A percentile compares a stretch with the other conserved stretches of the same genome.
These are phyloP conservation scores for Darksidea phi DNA, from an alignment of 495 filamentous ascomycete genomes.

Conservation along the genomic window DNA sequence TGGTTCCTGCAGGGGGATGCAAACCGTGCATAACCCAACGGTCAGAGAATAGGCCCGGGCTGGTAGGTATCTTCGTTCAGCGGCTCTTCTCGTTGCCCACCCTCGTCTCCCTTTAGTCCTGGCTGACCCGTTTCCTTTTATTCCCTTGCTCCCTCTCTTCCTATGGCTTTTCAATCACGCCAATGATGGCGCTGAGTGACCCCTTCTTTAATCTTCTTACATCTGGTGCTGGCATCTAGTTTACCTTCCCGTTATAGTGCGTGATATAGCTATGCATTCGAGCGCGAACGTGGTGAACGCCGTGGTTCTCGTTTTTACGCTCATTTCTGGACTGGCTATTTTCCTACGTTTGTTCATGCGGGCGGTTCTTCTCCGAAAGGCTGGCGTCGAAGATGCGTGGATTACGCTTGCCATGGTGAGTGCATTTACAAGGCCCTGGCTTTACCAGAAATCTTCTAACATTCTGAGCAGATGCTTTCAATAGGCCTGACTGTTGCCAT, in stretches of 20 bases:
- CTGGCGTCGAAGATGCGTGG: slow-evolving; percentile 24
- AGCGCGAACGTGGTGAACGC: slow-evolving; percentile 22
- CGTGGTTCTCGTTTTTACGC: slow-evolving; percentile 13
- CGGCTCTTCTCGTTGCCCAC: neutral
- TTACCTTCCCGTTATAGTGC: slow-evolving; percentile 1
- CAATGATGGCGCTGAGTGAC: neutral
- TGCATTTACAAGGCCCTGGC: neutral
- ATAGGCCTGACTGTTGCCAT: slow-evolving; percentile 25
- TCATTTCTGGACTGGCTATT: slow-evolving; percentile 14
- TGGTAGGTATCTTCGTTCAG: too few species aligned
- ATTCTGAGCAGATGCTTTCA: slow-evolving; percentile 10
- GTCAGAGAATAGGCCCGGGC: too few species aligned
- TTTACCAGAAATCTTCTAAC: neutral
- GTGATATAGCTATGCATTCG: slow-evolving; percentile 11
- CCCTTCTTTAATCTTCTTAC: slow-evolving; percentile 5
- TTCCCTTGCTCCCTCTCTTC: slow-evolving; percentile 5
- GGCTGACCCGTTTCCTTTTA: neutral
- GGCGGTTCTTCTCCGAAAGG: slow-evolving; percentile 9
- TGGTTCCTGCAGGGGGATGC: neutral
- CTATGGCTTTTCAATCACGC: neutral
- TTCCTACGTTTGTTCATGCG: slow-evolving; percentile 24
- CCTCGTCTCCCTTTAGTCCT: neutral
- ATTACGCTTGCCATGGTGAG: slow-evolving; percentile 27
- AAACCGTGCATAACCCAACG: too few species aligned
- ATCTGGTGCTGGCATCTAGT: slow-evolving; percentile 4